These are phyloP conservation scores for Blumeria hordei DNA, from an alignment of 2,329 filamentous ascomycete genomes.

Conservation along the genomic window DNA sequence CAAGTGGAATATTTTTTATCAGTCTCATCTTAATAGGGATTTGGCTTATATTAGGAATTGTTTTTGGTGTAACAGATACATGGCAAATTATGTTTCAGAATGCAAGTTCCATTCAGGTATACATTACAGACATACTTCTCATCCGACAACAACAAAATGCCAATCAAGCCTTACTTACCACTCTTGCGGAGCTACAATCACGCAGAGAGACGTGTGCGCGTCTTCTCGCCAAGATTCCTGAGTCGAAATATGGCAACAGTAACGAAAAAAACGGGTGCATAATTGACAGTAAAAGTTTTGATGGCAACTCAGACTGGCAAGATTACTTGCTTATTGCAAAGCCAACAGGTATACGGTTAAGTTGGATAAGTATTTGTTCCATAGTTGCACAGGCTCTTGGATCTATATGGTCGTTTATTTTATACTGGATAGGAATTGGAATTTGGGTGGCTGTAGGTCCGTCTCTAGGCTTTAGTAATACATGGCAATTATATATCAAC, in stretches of 20 bases:
- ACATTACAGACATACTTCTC: slow-evolving; percentile 18
- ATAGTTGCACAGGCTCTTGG: slow-evolving; percentile 11
- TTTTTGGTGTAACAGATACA: slow-evolving; percentile 14
- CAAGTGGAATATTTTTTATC: slow-evolving; percentile 11
- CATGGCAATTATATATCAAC: slow-evolving; percentile 21
- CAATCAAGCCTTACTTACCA: slow-evolving; percentile 12
- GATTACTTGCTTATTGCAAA: neutral
- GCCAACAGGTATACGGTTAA: slow-evolving; percentile 2
- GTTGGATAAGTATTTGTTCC: slow-evolving; percentile 5
- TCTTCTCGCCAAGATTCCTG: slow-evolving; percentile 11
- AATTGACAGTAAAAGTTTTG: neutral
- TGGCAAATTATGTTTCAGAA: slow-evolving; percentile 18
- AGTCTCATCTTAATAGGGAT: slow-evolving; percentile 14
- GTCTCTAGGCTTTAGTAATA: slow-evolving; percentile 13
- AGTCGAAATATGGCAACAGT: too few species aligned
- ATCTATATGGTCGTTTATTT: slow-evolving; percentile 13
- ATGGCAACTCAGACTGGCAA: neutral
- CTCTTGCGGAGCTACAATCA: slow-evolving; percentile 16
- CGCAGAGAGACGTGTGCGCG: slow-evolving; percentile 14
- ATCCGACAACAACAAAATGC: slow-evolving; percentile 18
- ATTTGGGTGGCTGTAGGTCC: slow-evolving; percentile 17
- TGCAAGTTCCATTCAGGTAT: slow-evolving; percentile 17
- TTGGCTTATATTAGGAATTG: slow-evolving; percentile 15
- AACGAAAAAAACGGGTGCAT: neutral
- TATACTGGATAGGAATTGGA: slow-evolving; percentile 17